Evolutionary conservation across 1,284 basidiomycete species (phyloP), one percentile per base, ranked within the genome.

Genomic region (Xerocomus amazonicus): DNA sequence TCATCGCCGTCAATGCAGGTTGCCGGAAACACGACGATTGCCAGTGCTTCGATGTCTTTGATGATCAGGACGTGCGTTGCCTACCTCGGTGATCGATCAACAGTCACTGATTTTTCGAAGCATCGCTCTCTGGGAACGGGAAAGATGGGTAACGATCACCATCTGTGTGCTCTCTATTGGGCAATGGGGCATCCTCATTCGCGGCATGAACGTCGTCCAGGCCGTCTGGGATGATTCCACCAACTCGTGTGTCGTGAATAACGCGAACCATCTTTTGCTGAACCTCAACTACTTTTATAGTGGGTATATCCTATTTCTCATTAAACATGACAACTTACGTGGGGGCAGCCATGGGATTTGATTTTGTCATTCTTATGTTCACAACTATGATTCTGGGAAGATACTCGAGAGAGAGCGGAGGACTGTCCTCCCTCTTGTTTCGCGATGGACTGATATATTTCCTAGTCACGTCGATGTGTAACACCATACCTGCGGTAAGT

Each of bases 371-470:
- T 48, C 68, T 84, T 5, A 56, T 73, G 17, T 75, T 80, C 53
- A 84, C 82, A 2, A 70, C 76, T 9, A 57, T 77, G 14, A 74
- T 79, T 10, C 67, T 83, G 29, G 70, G 77, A 32, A 70, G 70
- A 50, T 76, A 70, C 48, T 75, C 80, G 58, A 78, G 36, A 69
- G 73, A 9, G 70, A 76, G 36, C 77, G 79, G 45, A 74, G 59
- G 59, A 32, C 75, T 63, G 68, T 87, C 36, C 79, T 78, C 79
- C 74, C 79, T 89, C 29, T 74, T 89, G 40, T 84, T 87, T 71
- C 73, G 75, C 26, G 84, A 88, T 56, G 85, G 84, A n/a, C 69
- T 87, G 33, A 75, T 84, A 12, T 84, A 79, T 60, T 84, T 84
- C 60, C 46, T 82, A 41, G 69, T 84, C 35, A 79, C 84, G 1